Percentiles rank a stretch among this genome's conserved stretches.
Evolutionary conservation across 306 rosid genomes (phyloP).

Genomic region (Corylus avellana): DNA sequence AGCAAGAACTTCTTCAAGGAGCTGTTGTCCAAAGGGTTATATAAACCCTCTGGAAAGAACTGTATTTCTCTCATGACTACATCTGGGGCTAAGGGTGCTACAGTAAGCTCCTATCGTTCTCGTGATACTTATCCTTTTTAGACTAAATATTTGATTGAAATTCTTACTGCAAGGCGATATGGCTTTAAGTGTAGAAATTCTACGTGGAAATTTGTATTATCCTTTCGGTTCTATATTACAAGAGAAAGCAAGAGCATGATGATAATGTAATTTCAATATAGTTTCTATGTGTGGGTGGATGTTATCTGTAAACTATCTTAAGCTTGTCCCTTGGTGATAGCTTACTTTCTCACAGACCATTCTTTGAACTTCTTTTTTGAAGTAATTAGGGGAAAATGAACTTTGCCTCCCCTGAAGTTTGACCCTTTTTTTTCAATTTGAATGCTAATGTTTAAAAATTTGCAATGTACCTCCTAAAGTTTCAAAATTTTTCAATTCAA

Average conservation of each 20-base stretch:
- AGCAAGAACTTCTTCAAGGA: slow-evolving; percentile 74
- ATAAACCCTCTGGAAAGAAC: slow-evolving; percentile 79
- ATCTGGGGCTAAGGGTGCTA: slow-evolving; percentile 95
- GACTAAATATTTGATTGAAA: neutral
- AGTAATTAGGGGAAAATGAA: neutral
- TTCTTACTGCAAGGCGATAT: neutral
- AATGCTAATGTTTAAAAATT: too few species aligned
- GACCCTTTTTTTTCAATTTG: too few species aligned
- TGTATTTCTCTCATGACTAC: slow-evolving; percentile 97
- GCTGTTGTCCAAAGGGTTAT: slow-evolving; percentile 67
- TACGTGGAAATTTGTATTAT: neutral
- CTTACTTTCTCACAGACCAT: neutral
- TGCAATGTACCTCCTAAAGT: too few species aligned
- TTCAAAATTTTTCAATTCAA: too few species aligned
- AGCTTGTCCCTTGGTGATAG: neutral
- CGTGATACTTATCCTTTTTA: slow-evolving; percentile 1
- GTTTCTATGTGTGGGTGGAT: neutral
- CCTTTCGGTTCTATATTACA: neutral
- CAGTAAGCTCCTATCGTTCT: slow-evolving; percentile 52
- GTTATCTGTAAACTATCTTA: neutral
- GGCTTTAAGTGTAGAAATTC: neutral
- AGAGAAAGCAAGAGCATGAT: neutral
- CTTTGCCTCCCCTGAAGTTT: too few species aligned
- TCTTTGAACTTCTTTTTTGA: neutral
- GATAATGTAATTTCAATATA: neutral